Evolutionary conservation across 441 rosid genomes (phyloP).

Genomic region (Brassica balearica): DNA sequence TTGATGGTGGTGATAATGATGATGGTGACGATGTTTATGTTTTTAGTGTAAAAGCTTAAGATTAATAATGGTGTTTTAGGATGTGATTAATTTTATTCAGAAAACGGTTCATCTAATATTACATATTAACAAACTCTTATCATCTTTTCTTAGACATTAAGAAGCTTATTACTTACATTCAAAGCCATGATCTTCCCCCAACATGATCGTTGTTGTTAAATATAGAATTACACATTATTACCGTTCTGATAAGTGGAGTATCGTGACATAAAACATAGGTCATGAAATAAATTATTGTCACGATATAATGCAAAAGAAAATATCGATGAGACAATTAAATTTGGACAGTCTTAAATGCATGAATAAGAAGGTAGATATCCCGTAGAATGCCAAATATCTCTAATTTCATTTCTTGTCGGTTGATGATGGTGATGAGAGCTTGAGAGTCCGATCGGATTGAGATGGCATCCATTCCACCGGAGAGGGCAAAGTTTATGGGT

Average conservation of each 20-base stretch:
- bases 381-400: too few species aligned
- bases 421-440: too few species aligned
- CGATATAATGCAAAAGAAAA: background rate
- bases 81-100: background rate
- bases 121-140: background rate
- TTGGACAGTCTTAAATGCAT: too few species aligned
- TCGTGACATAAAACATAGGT: background rate
- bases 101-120: background rate
- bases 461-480: too few species aligned
- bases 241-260: background rate
- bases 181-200: background rate
- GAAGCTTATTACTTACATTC: background rate
- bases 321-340: too few species aligned
- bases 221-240: background rate
- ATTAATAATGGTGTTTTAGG: constrained; percentile 6
- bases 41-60: constrained; percentile 5
- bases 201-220: background rate
- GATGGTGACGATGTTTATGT: constrained; percentile 5
- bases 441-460: too few species aligned
- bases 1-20: background rate
- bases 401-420: too few species aligned
- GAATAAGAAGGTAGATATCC: too few species aligned
- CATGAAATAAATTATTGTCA: constrained; percentile 13
- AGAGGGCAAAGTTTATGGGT: too few species aligned
- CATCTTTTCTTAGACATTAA: background rate